phyloP scores from a whole-genome alignment of 768 basidiomycete genomes.

The Rhodocollybia butyracea region DNA sequence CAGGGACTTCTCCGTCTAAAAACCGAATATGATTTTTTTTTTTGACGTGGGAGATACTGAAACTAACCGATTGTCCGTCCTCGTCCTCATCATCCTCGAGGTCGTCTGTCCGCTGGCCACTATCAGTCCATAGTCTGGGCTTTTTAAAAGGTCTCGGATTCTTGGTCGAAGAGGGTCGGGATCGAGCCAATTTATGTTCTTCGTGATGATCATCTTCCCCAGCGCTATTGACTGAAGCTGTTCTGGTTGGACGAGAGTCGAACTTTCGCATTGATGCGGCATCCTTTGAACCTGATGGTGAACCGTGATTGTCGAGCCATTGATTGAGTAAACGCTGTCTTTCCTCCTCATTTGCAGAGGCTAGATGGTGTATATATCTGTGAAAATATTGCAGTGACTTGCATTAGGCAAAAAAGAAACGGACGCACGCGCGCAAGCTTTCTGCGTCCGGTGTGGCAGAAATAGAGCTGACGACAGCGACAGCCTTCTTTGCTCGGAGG shows the following conservation, averaged over 20 bases:
- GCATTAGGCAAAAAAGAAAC: background rate
- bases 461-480: background rate
- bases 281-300: background rate
- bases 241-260: background rate
- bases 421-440: background rate
- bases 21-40: no score
- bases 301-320: slow-evolving; percentile 4
- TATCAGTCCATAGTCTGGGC: slow-evolving; percentile 1
- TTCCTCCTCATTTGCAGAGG: slow-evolving; percentile 2
- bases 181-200: background rate
- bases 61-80: slow-evolving; percentile 1
- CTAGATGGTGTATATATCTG: slow-evolving; percentile 8
- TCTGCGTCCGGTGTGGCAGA: slow-evolving; percentile 2
- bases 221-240: background rate
- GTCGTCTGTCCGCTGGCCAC: background rate
- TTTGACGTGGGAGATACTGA: no score
- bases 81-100: background rate
- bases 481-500: background rate
- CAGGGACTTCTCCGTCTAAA: background rate
- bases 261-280: slow-evolving; percentile 1
- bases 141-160: background rate
- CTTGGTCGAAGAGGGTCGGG: background rate
- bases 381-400: background rate
- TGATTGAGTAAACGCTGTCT: slow-evolving; percentile 5
- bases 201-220: background rate